Evolutionary conservation across 371 early-diverging fungal genomes (phyloP), one percentile per base, ranked within the genome.

Genomic region (Sporodiniella umbellata): DNA sequence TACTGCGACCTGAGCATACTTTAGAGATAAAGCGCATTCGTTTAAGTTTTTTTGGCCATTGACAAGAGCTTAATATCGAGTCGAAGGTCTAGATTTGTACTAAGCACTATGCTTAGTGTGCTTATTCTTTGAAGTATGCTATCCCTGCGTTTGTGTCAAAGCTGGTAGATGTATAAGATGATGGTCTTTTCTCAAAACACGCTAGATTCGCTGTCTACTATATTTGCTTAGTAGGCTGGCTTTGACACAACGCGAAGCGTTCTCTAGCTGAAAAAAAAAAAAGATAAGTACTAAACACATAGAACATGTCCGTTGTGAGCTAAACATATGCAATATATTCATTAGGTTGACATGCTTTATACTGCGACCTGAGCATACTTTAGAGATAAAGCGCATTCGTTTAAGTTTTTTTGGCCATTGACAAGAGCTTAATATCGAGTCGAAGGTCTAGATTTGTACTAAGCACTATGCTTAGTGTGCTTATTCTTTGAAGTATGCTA

Each of bases 381-480:
- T n/a, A n/a, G n/a, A n/a, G n/a, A n/a, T n/a, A n/a, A n/a, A n/a
- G n/a, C n/a, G n/a, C n/a, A n/a, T n/a, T n/a, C n/a, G n/a, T n/a
- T n/a, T n/a, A n/a, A n/a, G n/a, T n/a, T n/a, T n/a, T n/a, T n/a
- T n/a, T n/a, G n/a, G n/a, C n/a, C n/a, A n/a, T n/a, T n/a, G n/a
- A n/a, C n/a, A n/a, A n/a, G n/a, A n/a, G n/a, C n/a, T 43, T 51
- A 51, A 51, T 51, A 51, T 44, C 43, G 44, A 51, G 51, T 40
- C 21, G 44, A 43, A 51, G 51, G 44, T 51, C 51, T 51, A 51
- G n/a, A n/a, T n/a, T n/a, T n/a, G n/a, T n/a, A n/a, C n/a, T n/a
- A 44, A 51, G 44, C 51, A 35, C 17, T 51, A 43, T 11, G 43
- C 44, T 51, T 51, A 51, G 51, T 51, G 43, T 44, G 51, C 51